Evolutionary conservation across 495 filamentous ascomycete species (phyloP).

Genomic region (Hypoxylon rickii): DNA sequence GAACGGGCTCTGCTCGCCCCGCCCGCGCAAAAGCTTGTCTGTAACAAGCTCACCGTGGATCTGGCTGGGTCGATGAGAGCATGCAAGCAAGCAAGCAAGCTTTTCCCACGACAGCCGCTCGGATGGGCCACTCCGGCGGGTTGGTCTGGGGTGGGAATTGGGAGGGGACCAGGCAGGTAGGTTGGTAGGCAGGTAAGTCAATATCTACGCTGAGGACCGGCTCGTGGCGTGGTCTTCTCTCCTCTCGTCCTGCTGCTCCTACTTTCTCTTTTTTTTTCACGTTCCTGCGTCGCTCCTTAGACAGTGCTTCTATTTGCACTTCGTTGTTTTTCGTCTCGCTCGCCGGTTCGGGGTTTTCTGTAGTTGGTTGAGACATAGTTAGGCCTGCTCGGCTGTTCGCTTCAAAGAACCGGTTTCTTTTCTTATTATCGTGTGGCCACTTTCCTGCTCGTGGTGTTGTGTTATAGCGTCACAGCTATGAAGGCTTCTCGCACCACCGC

Average conservation of each 20-base stretch:
- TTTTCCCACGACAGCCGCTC: too few relatives aligned
- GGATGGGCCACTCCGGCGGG: slow-evolving; percentile 18
- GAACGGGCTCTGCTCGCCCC: too few relatives aligned
- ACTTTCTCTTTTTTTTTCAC: slow-evolving; percentile 3
- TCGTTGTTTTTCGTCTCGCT: slow-evolving; percentile 9
- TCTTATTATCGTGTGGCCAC: slow-evolving; percentile 10
- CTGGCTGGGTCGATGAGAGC: too few relatives aligned
- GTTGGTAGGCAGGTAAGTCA: too few relatives aligned
- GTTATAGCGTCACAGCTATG: slow-evolving; percentile 2
- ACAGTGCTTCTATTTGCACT: slow-evolving; percentile 8
- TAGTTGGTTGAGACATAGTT: slow-evolving; percentile 1
- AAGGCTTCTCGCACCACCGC: slow-evolving; percentile 27
- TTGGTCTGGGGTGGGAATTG: too few relatives aligned
- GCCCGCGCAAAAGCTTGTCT: not conserved
- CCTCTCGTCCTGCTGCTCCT: not conserved
- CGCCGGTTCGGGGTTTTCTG: slow-evolving; percentile 30
- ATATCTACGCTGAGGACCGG: too few relatives aligned
- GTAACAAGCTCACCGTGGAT: not conserved
- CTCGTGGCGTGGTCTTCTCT: not conserved
- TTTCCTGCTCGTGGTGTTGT: slow-evolving; percentile 2
- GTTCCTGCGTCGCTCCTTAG: slow-evolving; percentile 19
- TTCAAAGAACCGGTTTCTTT: too few relatives aligned
- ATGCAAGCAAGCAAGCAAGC: too few relatives aligned
- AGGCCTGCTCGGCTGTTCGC: slow-evolving; percentile 11
- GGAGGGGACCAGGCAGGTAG: too few relatives aligned